phyloP scores from a whole-genome alignment of 1,284 basidiomycete species.

The Ustilago loliicola region DNA sequence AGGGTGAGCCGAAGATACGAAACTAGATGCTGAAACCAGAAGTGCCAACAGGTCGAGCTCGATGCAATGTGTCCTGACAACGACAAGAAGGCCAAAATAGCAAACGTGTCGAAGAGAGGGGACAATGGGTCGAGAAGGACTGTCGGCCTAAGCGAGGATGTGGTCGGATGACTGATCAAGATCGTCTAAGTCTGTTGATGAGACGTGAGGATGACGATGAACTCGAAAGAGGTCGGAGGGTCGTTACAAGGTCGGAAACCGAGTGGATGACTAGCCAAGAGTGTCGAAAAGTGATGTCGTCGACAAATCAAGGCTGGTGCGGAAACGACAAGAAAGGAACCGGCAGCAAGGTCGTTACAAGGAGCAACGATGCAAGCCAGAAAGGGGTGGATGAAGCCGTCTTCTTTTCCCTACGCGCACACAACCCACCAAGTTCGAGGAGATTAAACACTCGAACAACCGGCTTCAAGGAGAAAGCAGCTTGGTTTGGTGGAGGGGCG shows the following conservation, averaged over 20 bases:
- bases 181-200: neutral
- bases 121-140: neutral
- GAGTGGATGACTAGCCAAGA: neutral
- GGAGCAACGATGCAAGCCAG: conserved; percentile 13
- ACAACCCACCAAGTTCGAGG: conserved; percentile 18
- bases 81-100: too few relatives aligned
- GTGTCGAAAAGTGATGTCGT: neutral
- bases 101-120: neutral
- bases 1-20: conserved; percentile 9
- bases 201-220: neutral
- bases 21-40: neutral
- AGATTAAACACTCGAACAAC: conserved; percentile 17
- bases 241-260: conserved; percentile 14
- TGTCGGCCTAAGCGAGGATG: conserved; percentile 5
- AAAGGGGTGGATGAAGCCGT: conserved; percentile 21
- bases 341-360: conserved; percentile 8
- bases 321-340: conserved; percentile 19
- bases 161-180: neutral
- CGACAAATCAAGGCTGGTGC: conserved; percentile 11
- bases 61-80: neutral
- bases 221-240: neutral
- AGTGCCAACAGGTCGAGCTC: neutral
- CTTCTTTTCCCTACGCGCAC: conserved; percentile 19
- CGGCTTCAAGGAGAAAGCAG: conserved; percentile 3
- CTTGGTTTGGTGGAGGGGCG: conserved; percentile 1